Conservation (phyloP, 1,284 basidiomycete species). For the Ceratobasidium sp. region DNA sequence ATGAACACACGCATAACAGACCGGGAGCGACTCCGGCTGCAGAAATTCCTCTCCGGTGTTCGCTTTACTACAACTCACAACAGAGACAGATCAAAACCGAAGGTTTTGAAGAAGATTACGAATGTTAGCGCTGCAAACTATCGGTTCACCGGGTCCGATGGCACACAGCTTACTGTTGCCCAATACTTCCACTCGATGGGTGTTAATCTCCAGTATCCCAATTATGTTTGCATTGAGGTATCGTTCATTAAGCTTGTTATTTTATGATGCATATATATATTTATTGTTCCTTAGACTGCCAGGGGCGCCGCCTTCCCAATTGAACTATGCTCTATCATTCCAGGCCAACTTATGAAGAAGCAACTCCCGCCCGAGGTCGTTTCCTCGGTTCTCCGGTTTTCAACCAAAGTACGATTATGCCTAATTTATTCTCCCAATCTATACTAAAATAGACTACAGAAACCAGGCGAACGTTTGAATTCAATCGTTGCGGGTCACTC, state of each 20-base stretch:
- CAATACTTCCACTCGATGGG: conserved; percentile 38
- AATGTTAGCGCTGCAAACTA: conserved; percentile 57
- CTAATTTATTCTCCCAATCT: too few species aligned
- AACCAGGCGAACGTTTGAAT: conserved; percentile 20
- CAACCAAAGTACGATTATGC: conserved; percentile 61
- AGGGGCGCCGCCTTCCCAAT: conserved; percentile 56
- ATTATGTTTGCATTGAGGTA: conserved; percentile 39
- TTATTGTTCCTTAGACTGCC: too few species aligned
- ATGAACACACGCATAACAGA: too few species aligned
- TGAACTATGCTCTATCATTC: conserved; percentile 68
- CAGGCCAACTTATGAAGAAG: conserved; percentile 76
- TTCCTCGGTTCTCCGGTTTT: conserved; percentile 69
- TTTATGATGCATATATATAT: too few species aligned
- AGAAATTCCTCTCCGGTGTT: conserved; percentile 67
- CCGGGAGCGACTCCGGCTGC: conserved; percentile 50
- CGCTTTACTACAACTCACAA: conserved; percentile 57
- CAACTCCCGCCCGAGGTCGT: conserved; percentile 72
- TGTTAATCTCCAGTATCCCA: conserved; percentile 24
- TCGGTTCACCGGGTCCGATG: conserved; percentile 57
- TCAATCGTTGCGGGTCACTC: conserved; percentile 16
- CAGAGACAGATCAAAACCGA: conserved; percentile 48
- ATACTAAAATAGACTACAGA: background rate
- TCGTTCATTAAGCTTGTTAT: too few species aligned
- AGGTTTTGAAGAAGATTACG: conserved; percentile 64
- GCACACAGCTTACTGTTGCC: conserved; percentile 26